Percentiles rank a stretch among this genome's conserved stretches.
phyloP scores from a whole-genome alignment of 2,329 filamentous ascomycete species.

The Ceratocystis eucalypticola region DNA sequence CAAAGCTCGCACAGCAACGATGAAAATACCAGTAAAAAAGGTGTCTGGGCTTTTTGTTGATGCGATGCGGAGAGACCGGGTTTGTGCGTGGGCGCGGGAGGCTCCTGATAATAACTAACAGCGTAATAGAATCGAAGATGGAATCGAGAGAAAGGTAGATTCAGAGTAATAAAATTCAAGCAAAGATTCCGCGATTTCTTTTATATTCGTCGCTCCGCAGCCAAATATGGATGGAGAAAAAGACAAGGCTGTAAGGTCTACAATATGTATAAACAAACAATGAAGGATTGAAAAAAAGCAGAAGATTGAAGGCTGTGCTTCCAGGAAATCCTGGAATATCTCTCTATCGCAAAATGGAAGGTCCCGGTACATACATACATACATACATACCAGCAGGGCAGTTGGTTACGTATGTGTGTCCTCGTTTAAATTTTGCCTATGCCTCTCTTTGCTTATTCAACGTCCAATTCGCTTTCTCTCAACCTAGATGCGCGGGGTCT shows the following conservation, averaged over 20 bases:
- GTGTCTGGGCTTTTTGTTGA: not conserved
- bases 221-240: not conserved
- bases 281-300: not conserved
- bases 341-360: not conserved
- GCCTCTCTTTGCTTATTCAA: not conserved
- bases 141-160: too few species aligned
- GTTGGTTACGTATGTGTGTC: not conserved
- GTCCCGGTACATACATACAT: not conserved
- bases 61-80: not conserved
- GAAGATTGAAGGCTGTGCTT: not conserved
- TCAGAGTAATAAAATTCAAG: not conserved
- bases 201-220: not conserved
- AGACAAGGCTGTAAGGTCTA: not conserved
- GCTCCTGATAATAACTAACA: not conserved
- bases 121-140: not conserved
- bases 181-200: not conserved
- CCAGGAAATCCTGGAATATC: not conserved
- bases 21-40: not conserved
- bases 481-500: too few species aligned
- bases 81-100: not conserved
- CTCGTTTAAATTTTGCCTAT: not conserved
- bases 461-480: not conserved
- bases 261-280: not conserved
- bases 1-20: conserved; percentile 1
- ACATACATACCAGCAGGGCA: not conserved